phyloP scores from a whole-genome alignment of 345 rosid species.

The Salix dunnii region DNA sequence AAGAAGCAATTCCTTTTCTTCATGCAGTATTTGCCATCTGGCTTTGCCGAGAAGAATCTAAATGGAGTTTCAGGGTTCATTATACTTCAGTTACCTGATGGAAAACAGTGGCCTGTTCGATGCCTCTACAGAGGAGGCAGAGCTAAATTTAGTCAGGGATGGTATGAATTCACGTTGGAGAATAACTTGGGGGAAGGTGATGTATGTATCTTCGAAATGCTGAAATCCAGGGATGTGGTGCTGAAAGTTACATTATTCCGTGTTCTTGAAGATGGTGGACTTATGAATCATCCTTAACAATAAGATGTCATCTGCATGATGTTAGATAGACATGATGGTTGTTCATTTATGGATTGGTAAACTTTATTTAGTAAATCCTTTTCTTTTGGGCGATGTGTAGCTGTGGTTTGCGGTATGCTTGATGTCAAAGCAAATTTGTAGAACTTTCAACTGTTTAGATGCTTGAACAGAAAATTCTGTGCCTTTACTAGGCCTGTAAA shows the following conservation, averaged over 20 bases:
- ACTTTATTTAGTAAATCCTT: conserved; percentile 10
- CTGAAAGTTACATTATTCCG: conserved; percentile 79
- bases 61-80: conserved; percentile 82
- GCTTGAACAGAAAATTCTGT: conserved; percentile 26
- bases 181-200: conserved; percentile 87
- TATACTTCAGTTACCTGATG: conserved; percentile 69
- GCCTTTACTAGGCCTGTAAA: conserved; percentile 44
- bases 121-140: conserved; percentile 81
- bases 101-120: conserved; percentile 85
- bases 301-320: conserved; percentile 12
- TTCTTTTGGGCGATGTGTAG: conserved; percentile 13
- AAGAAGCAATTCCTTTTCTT: not conserved
- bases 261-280: conserved; percentile 33
- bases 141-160: conserved; percentile 83
- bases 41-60: conserved; percentile 78
- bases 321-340: conserved; percentile 15
- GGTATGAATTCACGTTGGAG: conserved; percentile 87
- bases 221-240: conserved; percentile 63
- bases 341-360: conserved; percentile 20
- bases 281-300: conserved; percentile 18
- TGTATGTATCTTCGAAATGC: conserved; percentile 76
- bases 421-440: conserved; percentile 27
- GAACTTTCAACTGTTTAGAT: conserved; percentile 22
- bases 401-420: conserved; percentile 20
- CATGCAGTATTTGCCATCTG: conserved; percentile 75